Evolutionary conservation across 805 yeast genomes (phyloP).

Genomic region (Candida maris): DNA sequence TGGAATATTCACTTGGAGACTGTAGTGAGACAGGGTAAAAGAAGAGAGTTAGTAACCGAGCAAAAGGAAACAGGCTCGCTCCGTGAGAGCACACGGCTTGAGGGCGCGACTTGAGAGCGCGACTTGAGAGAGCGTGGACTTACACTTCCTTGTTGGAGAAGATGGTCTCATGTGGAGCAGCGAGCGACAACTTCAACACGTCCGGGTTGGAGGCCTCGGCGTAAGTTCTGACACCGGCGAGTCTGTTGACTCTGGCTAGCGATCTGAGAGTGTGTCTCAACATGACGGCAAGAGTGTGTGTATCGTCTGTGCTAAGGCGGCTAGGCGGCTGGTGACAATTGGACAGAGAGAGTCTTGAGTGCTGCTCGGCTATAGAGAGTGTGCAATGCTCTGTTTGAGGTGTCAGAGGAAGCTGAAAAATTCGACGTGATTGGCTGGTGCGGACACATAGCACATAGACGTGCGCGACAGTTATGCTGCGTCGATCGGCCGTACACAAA

Average conservation of each 20-base stretch:
- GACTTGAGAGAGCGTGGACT: constrained; percentile 14
- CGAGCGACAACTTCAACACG: constrained; percentile 80
- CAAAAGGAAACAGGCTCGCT: no score
- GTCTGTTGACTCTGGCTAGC: constrained; percentile 53
- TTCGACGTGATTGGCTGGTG: constrained; percentile 11
- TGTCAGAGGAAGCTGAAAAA: constrained; percentile 3
- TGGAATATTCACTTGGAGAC: constrained; percentile 88
- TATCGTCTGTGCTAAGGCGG: no score
- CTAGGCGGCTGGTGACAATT: no score
- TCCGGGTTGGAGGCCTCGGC: constrained; percentile 72
- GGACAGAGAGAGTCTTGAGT: no score
- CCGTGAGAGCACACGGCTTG: no score
- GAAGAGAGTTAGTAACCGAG: no score
- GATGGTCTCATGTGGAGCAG: constrained; percentile 73
- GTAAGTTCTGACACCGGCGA: constrained; percentile 71
- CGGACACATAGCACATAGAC: constrained; percentile 1
- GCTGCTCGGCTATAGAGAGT: no score
- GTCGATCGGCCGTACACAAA: constrained; percentile 14
- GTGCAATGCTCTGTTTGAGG: background rate
- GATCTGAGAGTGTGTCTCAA: constrained; percentile 63
- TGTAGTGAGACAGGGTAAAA: constrained; percentile 11
- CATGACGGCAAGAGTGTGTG: constrained; percentile 40
- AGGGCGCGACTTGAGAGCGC: no score
- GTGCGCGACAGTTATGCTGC: constrained; percentile 7
- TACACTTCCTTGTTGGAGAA: constrained; percentile 32